A percentile compares a stretch with the other conserved stretches of the same genome.
Evolutionary conservation across 768 basidiomycete genomes (phyloP).

Genomic region (Pleurotus citrinopileatus): DNA sequence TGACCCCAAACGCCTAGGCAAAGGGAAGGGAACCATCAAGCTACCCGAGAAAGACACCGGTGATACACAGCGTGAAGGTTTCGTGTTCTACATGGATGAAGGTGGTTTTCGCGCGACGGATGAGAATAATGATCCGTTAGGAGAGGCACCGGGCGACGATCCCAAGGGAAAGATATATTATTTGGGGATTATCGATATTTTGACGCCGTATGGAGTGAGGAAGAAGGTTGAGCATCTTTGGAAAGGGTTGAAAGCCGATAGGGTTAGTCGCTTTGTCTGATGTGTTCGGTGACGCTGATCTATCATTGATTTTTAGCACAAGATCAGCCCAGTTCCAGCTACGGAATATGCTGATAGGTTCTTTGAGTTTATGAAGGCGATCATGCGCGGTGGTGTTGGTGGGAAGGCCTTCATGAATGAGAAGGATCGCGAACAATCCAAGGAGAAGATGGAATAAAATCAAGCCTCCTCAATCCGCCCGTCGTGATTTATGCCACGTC

Average conservation of each 20-base stretch:
- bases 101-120: slow-evolving; percentile 90
- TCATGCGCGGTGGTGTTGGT: slow-evolving; percentile 80
- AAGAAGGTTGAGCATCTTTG: slow-evolving; percentile 90
- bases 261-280: slow-evolving; percentile 54
- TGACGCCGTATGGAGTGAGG: slow-evolving; percentile 77
- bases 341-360: slow-evolving; percentile 87
- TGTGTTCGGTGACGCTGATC: slow-evolving; percentile 11
- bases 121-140: slow-evolving; percentile 58
- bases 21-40: slow-evolving; percentile 39
- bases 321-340: slow-evolving; percentile 92
- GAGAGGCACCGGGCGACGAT: neutral
- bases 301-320: slow-evolving; percentile 55
- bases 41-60: slow-evolving; percentile 64
- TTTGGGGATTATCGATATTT: slow-evolving; percentile 93
- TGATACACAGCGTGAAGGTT: slow-evolving; percentile 64
- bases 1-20: slow-evolving; percentile 69
- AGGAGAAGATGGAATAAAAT: slow-evolving; percentile 1
- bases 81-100: slow-evolving; percentile 96
- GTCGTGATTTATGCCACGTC: neutral
- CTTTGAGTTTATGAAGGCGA: slow-evolving; percentile 79
- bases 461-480: neutral
- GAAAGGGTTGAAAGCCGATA: slow-evolving; percentile 86
- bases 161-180: slow-evolving; percentile 83
- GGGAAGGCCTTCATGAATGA: slow-evolving; percentile 42
- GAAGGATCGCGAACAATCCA: neutral